These are phyloP conservation scores for Solanum verrucosum DNA, from an alignment of 257 asterid species.

Conservation along the genomic window DNA sequence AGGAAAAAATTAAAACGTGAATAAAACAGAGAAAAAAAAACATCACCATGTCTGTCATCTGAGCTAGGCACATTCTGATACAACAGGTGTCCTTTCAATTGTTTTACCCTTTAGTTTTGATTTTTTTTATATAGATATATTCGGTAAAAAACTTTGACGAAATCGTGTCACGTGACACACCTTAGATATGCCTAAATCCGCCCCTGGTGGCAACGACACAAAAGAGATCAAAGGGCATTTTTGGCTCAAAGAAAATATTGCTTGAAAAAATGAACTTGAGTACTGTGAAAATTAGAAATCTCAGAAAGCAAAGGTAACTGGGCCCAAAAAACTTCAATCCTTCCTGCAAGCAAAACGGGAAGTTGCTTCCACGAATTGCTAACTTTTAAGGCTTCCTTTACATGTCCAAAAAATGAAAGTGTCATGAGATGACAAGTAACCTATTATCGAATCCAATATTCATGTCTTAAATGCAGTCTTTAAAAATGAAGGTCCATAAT, in stretches of 20 bases:
- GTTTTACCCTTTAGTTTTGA: too few relatives aligned
- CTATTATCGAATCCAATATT: neutral
- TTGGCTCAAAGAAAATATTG: neutral
- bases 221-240: neutral
- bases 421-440: neutral
- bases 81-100: too few relatives aligned
- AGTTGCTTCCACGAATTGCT: constrained; percentile 14
- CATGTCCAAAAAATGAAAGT: neutral
- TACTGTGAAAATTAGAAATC: neutral
- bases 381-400: neutral
- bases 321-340: constrained; percentile 3
- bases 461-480: neutral
- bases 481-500: neutral
- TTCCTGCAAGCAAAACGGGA: constrained; percentile 1
- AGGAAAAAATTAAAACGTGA: too few relatives aligned
- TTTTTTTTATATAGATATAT: too few relatives aligned
- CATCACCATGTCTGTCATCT: too few relatives aligned
- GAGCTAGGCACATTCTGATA: too few relatives aligned
- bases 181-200: too few relatives aligned
- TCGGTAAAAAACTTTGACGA: too few relatives aligned
- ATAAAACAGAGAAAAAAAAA: too few relatives aligned
- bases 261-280: neutral
- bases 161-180: too few relatives aligned
- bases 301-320: neutral
- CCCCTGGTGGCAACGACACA: neutral